Evolutionary conservation across 768 basidiomycete species (phyloP), one percentile per base, ranked within the genome.

Genomic region (Auricularia sp.): DNA sequence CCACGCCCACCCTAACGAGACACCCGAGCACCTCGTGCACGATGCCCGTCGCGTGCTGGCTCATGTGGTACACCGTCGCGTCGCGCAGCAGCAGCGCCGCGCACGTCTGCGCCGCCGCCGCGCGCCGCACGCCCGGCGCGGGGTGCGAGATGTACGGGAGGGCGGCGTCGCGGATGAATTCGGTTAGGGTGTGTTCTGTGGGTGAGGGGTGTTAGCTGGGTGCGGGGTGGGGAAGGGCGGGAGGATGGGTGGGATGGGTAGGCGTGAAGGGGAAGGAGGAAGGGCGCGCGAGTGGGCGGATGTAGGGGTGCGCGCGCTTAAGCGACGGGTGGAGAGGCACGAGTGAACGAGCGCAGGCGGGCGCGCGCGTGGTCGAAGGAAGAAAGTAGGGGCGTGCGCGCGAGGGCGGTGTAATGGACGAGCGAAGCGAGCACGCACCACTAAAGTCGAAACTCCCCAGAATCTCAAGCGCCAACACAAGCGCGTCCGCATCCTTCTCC

Each of bases 1-100:
- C 93, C 62, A 97, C 93, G 8, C 90, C 96, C 36, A 98, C 91
- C 1, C 92, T 95, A 64, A 98, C 76, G 11, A 99, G 80, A 74
- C 98, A 98, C 74, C 97, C 94, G 44, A 98, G 81, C 18, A 98
- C 95, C 67, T 98, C 96, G 73, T 92, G 93, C 71, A 99, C 95
- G 65, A 99, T 87, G 71, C 97, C 93, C 63, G 97, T 96, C 6
- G 95, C 91, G 75, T 98, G 91, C 69, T 88, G 93, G 78, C 93
- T 96, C 47, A 51, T 51, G 18, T 51, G 47, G 47, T 51, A 51
- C 47, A 51, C 47, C 16, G 21, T 51, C 14, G 16, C 21, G 16
- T 51, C 47, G 16, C 47, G 14, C 47, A 51, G 21, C 47, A 98
- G 95, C 16, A 98, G 82, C 58, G 83, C 84, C 69, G 94, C 97